Evolutionary conservation across 1,284 basidiomycete species (phyloP).

Genomic region (Pisolithus thermaeus): DNA sequence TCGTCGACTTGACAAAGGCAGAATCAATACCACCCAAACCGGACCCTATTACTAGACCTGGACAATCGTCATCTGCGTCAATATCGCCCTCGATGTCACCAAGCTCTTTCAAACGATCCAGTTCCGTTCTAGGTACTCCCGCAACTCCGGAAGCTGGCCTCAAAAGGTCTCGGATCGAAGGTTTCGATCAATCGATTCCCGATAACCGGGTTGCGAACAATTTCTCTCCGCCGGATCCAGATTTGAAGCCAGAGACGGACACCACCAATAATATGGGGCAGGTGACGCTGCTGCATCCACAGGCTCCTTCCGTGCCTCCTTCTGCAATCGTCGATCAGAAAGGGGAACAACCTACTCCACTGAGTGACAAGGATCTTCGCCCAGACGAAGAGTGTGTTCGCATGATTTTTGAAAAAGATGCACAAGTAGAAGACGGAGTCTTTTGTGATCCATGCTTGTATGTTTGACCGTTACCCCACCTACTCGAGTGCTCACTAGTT

Average conservation of each 20-base stretch:
- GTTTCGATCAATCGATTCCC: neutral
- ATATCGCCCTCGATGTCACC: neutral
- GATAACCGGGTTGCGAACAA: neutral
- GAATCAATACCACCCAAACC: neutral
- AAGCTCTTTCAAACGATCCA: conserved; percentile 16
- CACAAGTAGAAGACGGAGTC: conserved; percentile 31
- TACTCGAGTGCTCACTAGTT: neutral
- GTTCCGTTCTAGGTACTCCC: conserved; percentile 6
- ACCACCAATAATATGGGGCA: neutral
- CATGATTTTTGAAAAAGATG: conserved; percentile 40
- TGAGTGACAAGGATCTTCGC: conserved; percentile 9
- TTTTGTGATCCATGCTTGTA: conserved; percentile 49
- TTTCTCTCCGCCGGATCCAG: conserved; percentile 1
- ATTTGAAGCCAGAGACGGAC: neutral
- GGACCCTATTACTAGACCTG: neutral
- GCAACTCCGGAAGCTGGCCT: conserved; percentile 6
- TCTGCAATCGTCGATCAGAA: neutral
- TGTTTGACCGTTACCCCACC: conserved; percentile 19
- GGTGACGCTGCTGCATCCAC: neutral
- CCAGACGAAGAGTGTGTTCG: conserved; percentile 39
- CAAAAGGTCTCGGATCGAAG: conserved; percentile 20
- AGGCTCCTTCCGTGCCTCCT: neutral
- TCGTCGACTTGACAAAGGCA: conserved; percentile 1
- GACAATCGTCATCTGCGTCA: conserved; percentile 1
- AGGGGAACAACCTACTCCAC: neutral